phyloP scores from a whole-genome alignment of 805 yeast genomes.

The Wickerhamiella sorbophila region DNA sequence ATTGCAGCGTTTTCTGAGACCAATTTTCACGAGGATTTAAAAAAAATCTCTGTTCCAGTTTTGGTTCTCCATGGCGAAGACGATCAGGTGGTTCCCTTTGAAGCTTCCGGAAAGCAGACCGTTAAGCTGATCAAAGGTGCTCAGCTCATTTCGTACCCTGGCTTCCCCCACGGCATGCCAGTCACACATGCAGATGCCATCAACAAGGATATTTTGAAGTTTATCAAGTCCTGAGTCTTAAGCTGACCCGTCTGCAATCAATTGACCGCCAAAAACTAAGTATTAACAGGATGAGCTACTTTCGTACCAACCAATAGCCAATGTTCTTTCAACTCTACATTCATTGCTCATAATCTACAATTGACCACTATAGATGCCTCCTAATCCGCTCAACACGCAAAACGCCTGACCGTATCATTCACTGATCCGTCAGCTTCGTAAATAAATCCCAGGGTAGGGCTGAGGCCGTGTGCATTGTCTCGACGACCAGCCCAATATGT shows the following conservation, averaged over 20 bases:
- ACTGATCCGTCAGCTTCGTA: too few species aligned
- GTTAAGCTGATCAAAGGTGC: constrained; percentile 1
- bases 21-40: constrained; percentile 5
- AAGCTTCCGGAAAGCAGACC: background rate
- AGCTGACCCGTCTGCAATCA: too few species aligned
- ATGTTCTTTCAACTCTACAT: too few species aligned
- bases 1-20: constrained; percentile 6
- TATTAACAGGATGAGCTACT: too few species aligned
- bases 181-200: constrained; percentile 19
- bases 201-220: constrained; percentile 3
- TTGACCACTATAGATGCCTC: too few species aligned
- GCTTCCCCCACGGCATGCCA: constrained; percentile 10
- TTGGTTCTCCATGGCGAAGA: constrained; percentile 10
- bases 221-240: background rate
- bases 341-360: too few species aligned
- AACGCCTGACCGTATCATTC: too few species aligned
- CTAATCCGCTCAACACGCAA: too few species aligned
- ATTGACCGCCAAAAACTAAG: too few species aligned
- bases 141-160: constrained; percentile 5
- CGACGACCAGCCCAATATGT: background rate
- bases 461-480: too few species aligned
- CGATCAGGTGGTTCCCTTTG: constrained; percentile 9
- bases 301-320: too few species aligned
- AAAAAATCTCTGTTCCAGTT: constrained; percentile 2
- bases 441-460: too few species aligned